These are phyloP conservation scores for Oryza officinalis DNA, from an alignment of 176 grass and related monocot genomes.

Conservation along the genomic window DNA sequence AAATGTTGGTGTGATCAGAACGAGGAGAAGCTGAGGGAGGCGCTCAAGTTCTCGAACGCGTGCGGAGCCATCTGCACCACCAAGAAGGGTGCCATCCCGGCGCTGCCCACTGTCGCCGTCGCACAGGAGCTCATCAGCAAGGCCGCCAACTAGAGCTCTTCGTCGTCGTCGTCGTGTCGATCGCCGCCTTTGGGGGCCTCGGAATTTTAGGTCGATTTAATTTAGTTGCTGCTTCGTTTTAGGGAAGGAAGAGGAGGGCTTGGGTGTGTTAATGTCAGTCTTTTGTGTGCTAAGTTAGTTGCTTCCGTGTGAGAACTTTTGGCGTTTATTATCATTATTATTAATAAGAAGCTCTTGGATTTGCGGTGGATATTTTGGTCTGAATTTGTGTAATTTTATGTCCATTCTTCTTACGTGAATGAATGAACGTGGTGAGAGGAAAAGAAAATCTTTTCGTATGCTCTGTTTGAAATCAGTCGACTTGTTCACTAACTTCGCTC, in stretches of 20 bases:
- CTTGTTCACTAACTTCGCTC: too few species aligned
- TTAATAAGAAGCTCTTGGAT: conserved; percentile 24
- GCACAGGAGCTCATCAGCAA: conserved; percentile 53
- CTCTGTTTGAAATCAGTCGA: not conserved
- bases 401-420: not conserved
- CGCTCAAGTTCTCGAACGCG: conserved; percentile 72
- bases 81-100: conserved; percentile 87
- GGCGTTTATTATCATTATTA: conserved; percentile 7
- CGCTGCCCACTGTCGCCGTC: conserved; percentile 57
- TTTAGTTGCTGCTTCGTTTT: not conserved
- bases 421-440: not conserved
- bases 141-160: conserved; percentile 40
- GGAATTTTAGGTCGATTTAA: not conserved
- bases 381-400: not conserved
- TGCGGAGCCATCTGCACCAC: conserved; percentile 88
- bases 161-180: not conserved
- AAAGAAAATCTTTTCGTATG: not conserved
- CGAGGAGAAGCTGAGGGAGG: conserved; percentile 82
- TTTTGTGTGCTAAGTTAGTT: not conserved
- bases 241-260: not conserved
- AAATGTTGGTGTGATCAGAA: conserved; percentile 29
- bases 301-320: not conserved
- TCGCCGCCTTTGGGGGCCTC: not conserved
- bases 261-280: not conserved
- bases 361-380: not conserved